Percentiles rank a stretch among this genome's conserved stretches.
phyloP scores from a whole-genome alignment of 2,329 filamentous ascomycete genomes.

The Penicillium glabrum region DNA sequence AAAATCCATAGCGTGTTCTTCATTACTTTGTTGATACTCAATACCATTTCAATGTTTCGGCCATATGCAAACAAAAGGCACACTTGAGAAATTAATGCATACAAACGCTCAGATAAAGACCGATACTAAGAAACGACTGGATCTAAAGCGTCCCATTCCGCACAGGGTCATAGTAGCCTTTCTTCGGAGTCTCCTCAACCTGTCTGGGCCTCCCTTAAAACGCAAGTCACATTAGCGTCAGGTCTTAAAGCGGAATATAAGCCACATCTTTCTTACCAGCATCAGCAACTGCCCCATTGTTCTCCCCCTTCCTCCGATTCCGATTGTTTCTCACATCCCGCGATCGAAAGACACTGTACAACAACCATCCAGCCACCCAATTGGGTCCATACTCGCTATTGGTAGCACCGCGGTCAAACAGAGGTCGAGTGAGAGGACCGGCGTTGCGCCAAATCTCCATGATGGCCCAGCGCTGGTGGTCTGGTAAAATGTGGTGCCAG shows the following conservation, averaged over 20 bases:
- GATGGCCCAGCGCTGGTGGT: conserved; percentile 43
- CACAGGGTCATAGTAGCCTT: conserved; percentile 44
- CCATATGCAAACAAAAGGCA: neutral
- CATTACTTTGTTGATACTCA: neutral
- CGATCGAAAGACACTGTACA: conserved; percentile 50
- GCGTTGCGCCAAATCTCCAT: conserved; percentile 45
- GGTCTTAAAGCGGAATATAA: neutral
- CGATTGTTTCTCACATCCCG: conserved; percentile 48
- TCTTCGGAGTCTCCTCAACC: conserved; percentile 29
- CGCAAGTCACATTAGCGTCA: neutral
- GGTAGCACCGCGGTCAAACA: conserved; percentile 43
- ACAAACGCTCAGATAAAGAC: neutral
- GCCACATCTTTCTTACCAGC: conserved; percentile 5
- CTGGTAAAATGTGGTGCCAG: conserved; percentile 48
- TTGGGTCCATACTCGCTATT: conserved; percentile 47
- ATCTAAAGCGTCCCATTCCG: conserved; percentile 34
- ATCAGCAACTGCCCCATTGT: conserved; percentile 16
- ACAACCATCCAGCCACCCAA: conserved; percentile 48
- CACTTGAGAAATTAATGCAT: neutral
- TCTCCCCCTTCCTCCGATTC: conserved; percentile 41
- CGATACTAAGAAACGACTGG: neutral
- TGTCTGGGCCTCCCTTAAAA: conserved; percentile 15
- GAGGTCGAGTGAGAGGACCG: conserved; percentile 35
- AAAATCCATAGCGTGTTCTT: neutral
- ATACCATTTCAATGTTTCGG: neutral